Percentiles rank a stretch among this genome's conserved stretches.
Evolutionary conservation across 2,329 filamentous ascomycete genomes (phyloP).

Genomic region (Harringtonia lauricola): DNA sequence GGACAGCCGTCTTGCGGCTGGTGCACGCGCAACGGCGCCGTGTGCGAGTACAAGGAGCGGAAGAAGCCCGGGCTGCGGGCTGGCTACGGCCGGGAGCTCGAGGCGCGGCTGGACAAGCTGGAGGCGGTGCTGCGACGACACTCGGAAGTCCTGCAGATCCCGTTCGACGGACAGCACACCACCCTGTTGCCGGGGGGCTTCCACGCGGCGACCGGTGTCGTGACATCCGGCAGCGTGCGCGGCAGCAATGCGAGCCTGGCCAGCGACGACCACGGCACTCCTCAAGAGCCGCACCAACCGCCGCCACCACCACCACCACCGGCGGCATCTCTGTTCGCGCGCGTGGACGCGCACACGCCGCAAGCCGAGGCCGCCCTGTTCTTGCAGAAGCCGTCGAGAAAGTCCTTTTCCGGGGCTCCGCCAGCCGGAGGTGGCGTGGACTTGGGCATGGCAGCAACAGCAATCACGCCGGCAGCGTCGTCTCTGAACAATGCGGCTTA

Average conservation of each 20-base stretch:
- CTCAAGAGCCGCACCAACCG: constrained; percentile 33
- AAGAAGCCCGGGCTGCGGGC: constrained; percentile 56
- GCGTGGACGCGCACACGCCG: constrained; percentile 37
- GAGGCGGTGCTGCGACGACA: constrained; percentile 57
- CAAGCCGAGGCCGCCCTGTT: constrained; percentile 51
- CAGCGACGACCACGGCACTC: constrained; percentile 43
- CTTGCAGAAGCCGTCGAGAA: constrained; percentile 43
- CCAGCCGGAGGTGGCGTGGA: constrained; percentile 24
- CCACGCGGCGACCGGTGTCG: not conserved
- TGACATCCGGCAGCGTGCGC: constrained; percentile 29
- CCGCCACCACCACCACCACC: too few species aligned
- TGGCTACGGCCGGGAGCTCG: constrained; percentile 61
- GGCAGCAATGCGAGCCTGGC: constrained; percentile 39
- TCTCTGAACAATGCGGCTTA: constrained; percentile 37
- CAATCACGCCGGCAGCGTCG: constrained; percentile 30
- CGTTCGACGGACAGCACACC: constrained; percentile 30
- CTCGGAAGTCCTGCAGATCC: constrained; percentile 52
- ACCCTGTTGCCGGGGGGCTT: not conserved
- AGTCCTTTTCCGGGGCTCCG: constrained; percentile 2
- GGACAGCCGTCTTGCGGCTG: constrained; percentile 62
- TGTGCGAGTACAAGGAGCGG: constrained; percentile 57
- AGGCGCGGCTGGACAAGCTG: constrained; percentile 59
- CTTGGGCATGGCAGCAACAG: constrained; percentile 22
- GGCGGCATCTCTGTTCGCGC: constrained; percentile 31
- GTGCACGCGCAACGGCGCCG: constrained; percentile 52